Conservation (phyloP, 345 rosid genomes). For the Physaria fendleri region DNA sequence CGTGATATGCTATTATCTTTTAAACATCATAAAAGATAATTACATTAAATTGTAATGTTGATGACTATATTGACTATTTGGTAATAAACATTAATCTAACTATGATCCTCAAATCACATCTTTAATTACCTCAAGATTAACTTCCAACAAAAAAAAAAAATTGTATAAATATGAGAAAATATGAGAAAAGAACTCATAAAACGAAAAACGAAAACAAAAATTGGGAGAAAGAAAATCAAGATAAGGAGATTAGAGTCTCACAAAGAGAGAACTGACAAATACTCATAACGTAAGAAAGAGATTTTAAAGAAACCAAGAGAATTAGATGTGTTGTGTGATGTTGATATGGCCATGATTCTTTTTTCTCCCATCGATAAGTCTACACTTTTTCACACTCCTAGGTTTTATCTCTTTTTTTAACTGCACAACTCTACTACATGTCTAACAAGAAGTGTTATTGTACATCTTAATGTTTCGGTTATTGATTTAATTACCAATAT, state of each 20-base stretch:
- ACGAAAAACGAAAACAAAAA: too few species aligned
- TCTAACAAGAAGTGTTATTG: not conserved
- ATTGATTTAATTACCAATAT: not conserved
- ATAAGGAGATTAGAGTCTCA: constrained; percentile 16
- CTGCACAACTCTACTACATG: not conserved
- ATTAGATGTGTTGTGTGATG: not conserved
- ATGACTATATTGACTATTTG: too few species aligned
- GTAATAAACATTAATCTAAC: too few species aligned
- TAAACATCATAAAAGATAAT: too few species aligned
- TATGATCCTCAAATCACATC: too few species aligned
- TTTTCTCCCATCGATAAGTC: constrained; percentile 7
- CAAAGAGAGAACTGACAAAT: constrained; percentile 38
- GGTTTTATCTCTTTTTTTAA: not conserved
- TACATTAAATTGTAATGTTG: too few species aligned
- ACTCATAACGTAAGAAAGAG: constrained; percentile 39
- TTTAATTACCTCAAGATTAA: too few species aligned
- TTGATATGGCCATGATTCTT: not conserved
- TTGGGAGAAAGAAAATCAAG: constrained; percentile 36
- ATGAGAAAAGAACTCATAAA: too few species aligned
- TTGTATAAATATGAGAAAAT: too few species aligned
- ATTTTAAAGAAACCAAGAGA: constrained; percentile 36
- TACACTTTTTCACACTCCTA: not conserved
- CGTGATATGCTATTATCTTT: too few species aligned
- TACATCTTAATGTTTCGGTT: not conserved
- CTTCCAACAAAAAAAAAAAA: too few species aligned